These are phyloP conservation scores for Fusarium sp. DNA, from an alignment of 2,329 filamentous ascomycete genomes.

Conservation along the genomic window DNA sequence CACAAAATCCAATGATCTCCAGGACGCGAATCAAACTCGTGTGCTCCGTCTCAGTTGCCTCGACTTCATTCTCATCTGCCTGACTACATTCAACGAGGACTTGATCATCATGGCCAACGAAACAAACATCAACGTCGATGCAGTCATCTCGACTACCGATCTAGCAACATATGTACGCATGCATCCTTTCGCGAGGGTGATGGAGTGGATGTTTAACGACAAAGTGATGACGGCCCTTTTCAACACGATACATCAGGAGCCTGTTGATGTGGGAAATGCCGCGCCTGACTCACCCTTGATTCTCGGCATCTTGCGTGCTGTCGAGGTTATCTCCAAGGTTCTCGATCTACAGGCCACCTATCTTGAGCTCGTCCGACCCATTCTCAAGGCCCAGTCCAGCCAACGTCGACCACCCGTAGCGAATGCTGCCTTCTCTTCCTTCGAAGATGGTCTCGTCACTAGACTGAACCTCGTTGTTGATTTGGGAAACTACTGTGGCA, in stretches of 20 bases:
- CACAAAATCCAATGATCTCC: constrained; percentile 72
- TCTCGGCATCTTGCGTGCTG: constrained; percentile 79
- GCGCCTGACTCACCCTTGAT: constrained; percentile 84
- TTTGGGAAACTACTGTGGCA: constrained; percentile 87
- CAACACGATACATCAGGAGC: constrained; percentile 80
- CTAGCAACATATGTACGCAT: constrained; percentile 84
- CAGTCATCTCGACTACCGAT: constrained; percentile 78
- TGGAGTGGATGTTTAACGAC: constrained; percentile 99
- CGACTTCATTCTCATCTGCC: constrained; percentile 82
- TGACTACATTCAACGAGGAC: constrained; percentile 93
- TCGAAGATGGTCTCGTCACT: constrained; percentile 90
- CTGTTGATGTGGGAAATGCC: constrained; percentile 77
- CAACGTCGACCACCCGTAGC: constrained; percentile 72
- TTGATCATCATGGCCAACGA: constrained; percentile 87
- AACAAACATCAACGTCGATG: constrained; percentile 80
- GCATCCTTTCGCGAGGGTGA: constrained; percentile 92
- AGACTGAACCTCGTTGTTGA: constrained; percentile 84
- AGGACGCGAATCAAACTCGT: constrained; percentile 76
- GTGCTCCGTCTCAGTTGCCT: constrained; percentile 84
- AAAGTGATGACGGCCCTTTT: constrained; percentile 86
- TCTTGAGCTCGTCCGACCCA: constrained; percentile 85
- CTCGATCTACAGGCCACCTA: constrained; percentile 93
- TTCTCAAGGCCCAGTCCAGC: constrained; percentile 75
- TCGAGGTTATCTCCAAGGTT: constrained; percentile 85
- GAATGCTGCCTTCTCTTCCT: constrained; percentile 80